phyloP scores from a whole-genome alignment of 2,329 filamentous ascomycete species.

The Sphaerostilbella broomeana region DNA sequence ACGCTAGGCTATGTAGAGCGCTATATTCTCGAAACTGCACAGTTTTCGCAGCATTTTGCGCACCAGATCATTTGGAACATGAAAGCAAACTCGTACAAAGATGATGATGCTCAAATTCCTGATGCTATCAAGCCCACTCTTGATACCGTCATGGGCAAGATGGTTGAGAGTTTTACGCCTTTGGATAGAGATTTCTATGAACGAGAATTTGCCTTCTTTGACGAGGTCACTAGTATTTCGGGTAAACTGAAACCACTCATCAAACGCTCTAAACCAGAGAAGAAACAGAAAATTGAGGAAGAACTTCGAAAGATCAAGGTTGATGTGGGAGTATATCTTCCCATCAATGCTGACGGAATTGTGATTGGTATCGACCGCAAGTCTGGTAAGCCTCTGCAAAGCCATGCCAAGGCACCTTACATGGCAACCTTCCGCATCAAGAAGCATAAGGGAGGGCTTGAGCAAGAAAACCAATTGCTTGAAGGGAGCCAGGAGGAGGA shows the following conservation, averaged over 20 bases:
- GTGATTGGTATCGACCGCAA: conserved; percentile 98
- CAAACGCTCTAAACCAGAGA: conserved; percentile 86
- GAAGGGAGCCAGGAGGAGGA: conserved; percentile 36
- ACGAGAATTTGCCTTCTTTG: conserved; percentile 95
- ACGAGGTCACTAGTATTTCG: conserved; percentile 90
- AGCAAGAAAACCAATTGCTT: conserved; percentile 46
- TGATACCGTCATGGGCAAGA: conserved; percentile 78
- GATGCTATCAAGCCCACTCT: conserved; percentile 90
- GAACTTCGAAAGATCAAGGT: conserved; percentile 96
- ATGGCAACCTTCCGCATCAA: conserved; percentile 98
- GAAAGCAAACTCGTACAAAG: conserved; percentile 98
- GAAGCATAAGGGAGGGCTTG: conserved; percentile 58
- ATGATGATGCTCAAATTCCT: conserved; percentile 84
- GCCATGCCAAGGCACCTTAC: conserved; percentile 95
- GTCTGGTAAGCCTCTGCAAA: conserved; percentile 93
- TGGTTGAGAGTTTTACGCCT: conserved; percentile 74
- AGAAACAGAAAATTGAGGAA: conserved; percentile 98
- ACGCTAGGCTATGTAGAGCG: conserved; percentile 88
- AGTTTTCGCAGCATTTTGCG: conserved; percentile 95
- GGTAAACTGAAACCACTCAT: conserved; percentile 93
- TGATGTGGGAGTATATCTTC: conserved; percentile 93
- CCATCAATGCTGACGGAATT: conserved; percentile 92
- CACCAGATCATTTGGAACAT: conserved; percentile 99
- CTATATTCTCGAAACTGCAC: conserved; percentile 94
- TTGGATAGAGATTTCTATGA: conserved; percentile 84